Conservation (phyloP, 106 monocot genomes). For the Apostasia shenzhenica region DNA sequence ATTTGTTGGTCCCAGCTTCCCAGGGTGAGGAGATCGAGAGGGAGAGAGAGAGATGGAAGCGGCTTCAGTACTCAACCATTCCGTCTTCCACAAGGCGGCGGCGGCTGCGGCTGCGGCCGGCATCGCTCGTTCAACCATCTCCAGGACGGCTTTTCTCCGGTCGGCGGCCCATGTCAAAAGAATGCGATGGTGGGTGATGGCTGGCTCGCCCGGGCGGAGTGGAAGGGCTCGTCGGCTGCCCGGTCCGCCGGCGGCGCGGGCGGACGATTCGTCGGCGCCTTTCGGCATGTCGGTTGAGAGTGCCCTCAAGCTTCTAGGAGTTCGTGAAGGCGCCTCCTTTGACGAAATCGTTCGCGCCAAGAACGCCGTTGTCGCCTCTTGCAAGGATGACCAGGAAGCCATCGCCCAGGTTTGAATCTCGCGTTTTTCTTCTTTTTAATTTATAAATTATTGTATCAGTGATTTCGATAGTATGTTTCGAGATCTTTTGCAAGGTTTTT, state of each 20-base stretch:
- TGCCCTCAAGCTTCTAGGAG: slow-evolving; percentile 84
- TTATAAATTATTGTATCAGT: not conserved
- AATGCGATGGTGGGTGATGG: slow-evolving; percentile 4
- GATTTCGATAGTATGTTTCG: no score
- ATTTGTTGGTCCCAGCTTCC: no score
- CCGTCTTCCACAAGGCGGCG: slow-evolving; percentile 12
- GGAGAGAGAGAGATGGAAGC: slow-evolving; percentile 14
- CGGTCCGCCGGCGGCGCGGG: slow-evolving; percentile 42
- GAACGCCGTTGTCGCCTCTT: slow-evolving; percentile 54
- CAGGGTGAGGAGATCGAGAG: no score
- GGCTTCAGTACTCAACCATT: slow-evolving; percentile 35
- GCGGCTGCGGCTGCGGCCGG: not conserved
- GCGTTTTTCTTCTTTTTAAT: not conserved
- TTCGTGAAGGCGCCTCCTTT: slow-evolving; percentile 73
- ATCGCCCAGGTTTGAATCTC: slow-evolving; percentile 47
- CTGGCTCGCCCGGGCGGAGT: not conserved
- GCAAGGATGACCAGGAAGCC: slow-evolving; percentile 71
- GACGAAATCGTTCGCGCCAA: slow-evolving; percentile 93
- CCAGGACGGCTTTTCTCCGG: not conserved
- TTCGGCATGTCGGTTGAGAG: slow-evolving; percentile 87
- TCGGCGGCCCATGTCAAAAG: slow-evolving; percentile 1
- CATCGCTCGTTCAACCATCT: not conserved
- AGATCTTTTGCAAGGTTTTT: no score
- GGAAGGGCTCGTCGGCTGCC: slow-evolving; percentile 4
- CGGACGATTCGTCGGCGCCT: slow-evolving; percentile 67